Base-by-base conservation (phyloP, 306 rosid species). In the Elaeagnus macrophylla region DNA sequence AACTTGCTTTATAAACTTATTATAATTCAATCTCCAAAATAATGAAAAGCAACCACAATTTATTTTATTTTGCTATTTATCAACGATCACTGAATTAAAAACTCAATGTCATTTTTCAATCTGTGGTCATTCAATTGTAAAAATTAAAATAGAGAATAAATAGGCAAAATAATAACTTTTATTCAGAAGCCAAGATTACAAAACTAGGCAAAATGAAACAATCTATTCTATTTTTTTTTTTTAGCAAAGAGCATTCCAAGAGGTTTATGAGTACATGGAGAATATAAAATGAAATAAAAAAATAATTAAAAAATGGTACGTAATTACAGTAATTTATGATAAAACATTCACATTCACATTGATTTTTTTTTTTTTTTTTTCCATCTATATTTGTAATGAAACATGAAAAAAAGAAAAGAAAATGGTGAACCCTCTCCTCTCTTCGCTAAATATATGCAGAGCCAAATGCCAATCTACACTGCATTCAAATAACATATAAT, bases 321-420 rank as follows among this genome's bases (percentile, higher is more conserved):
- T 81, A 86, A 86, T 86, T 83, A 86, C 95, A 81, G 85, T 78
- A 69, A 75, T 77, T 70, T 67, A 63, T 71, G 60, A 76, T 72
- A 25, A 20, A 74, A 75, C 75, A 79, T 68, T 19, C 53, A 58
- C 37, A 45, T 50, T 37, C 57, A 10, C 7, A 3, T 25, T 25
- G 32, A n/a, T n/a, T n/a, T n/a, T n/a, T n/a, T n/a, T n/a, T n/a
- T n/a, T 10, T 20, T 48, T 15, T 59, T 18, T 52, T 8, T 42
- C 35, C 54, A 9, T 69, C 65, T 42, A 5, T 25, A n/a, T 50
- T 49, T 50, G 41, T 61, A 51, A 38, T 20, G 19, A 56, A 41
- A 75, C 69, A 65, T 57, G 69, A 48, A 62, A 72, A 72, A 70
- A 4, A 25, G 4, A 25, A 20, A 20, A 1, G 3, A 25, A 25